Percentiles rank a stretch among this genome's conserved stretches.
These are phyloP conservation scores for Schoenoplectus tabernaemontani DNA, from an alignment of 202 grass and related monocot genomes.

Conservation along the genomic window DNA sequence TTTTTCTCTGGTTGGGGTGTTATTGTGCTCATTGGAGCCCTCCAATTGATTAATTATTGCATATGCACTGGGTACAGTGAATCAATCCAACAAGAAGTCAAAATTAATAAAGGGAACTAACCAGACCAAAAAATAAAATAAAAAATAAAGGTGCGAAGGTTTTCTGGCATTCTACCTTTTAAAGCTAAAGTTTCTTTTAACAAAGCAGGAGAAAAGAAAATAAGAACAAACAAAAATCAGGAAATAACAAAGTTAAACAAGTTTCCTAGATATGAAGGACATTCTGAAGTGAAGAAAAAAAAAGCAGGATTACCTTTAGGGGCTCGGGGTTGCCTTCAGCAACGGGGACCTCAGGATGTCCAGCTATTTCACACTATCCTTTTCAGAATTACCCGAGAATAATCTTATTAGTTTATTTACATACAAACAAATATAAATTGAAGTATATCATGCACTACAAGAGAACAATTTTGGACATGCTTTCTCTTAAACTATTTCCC, in stretches of 20 bases:
- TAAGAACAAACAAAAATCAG: not conserved
- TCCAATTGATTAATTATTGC: not conserved
- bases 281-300: not conserved
- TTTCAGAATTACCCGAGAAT: slow-evolving; percentile 26
- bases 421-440: not conserved
- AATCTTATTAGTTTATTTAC: slow-evolving; percentile 10
- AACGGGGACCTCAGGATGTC: slow-evolving; percentile 53
- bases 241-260: not conserved
- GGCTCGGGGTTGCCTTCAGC: slow-evolving; percentile 62
- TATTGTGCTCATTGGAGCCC: not conserved
- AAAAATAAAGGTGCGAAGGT: not conserved
- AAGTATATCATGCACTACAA: not conserved
- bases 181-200: not conserved
- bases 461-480: not conserved
- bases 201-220: not conserved
- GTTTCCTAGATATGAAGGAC: not conserved
- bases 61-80: not conserved
- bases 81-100: not conserved
- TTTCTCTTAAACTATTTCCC: not conserved
- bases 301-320: slow-evolving; percentile 41
- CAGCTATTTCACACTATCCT: slow-evolving; percentile 82
- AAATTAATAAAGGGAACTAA: not conserved
- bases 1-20: not conserved
- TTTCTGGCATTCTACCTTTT: not conserved
- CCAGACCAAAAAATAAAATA: not conserved